A percentile compares a stretch with the other conserved stretches of the same genome.
Conservation (phyloP, 306 rosid genomes). For the Crotalaria pallida region DNA sequence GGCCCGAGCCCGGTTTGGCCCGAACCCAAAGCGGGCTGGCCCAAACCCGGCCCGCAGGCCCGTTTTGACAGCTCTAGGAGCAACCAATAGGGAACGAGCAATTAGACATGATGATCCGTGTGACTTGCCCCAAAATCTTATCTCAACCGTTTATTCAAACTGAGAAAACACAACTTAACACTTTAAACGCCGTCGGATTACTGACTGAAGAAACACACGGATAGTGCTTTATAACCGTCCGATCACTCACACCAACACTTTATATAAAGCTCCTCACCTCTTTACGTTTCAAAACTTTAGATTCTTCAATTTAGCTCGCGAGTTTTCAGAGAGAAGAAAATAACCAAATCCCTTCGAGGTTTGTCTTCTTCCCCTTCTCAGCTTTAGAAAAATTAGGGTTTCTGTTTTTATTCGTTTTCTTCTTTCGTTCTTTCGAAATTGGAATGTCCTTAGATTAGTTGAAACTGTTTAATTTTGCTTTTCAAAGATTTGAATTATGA, state of each 20-base stretch:
- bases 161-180: conserved; percentile 43
- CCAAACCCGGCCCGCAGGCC: too few species aligned
- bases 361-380: background rate
- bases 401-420: background rate
- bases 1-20: too few species aligned
- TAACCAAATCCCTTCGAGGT: conserved; percentile 20
- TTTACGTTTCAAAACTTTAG: rapidly evolving
- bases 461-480: too few species aligned
- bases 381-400: background rate
- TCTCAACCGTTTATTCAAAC: conserved; percentile 23
- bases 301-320: background rate
- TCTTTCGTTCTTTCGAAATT: background rate
- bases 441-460: background rate
- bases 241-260: conserved; percentile 4
- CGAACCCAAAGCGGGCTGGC: too few species aligned
- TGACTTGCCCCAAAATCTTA: background rate
- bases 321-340: background rate
- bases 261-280: conserved; percentile 30
- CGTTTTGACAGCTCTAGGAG: too few species aligned
- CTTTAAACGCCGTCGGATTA: conserved; percentile 30
- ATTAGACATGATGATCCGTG: conserved; percentile 41
- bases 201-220: conserved; percentile 42
- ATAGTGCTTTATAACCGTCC: conserved; percentile 33
- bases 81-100: conserved; percentile 30
- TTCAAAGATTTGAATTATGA: too few species aligned